These are phyloP conservation scores for Athelia psychrophila DNA, from an alignment of 1,284 basidiomycete species.

Conservation along the genomic window DNA sequence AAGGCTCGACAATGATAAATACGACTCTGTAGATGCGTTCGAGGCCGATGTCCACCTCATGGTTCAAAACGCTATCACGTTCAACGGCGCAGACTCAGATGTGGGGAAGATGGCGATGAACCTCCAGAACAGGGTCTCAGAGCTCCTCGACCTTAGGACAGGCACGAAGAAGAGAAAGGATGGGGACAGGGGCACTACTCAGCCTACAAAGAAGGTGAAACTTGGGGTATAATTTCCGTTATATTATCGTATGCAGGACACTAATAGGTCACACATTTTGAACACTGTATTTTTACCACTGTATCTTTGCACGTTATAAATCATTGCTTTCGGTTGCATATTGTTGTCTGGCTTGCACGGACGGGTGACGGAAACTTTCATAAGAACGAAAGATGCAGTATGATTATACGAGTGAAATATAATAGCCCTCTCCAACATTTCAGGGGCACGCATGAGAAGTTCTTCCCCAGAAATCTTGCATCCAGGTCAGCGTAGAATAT, in stretches of 20 bases:
- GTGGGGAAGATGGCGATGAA: conserved; percentile 62
- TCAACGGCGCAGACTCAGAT: conserved; percentile 81
- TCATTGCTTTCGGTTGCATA: no score
- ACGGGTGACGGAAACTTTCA: no score
- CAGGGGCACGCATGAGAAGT: no score
- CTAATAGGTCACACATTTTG: not conserved
- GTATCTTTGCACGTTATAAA: no score
- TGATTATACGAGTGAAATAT: no score
- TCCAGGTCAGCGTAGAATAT: no score
- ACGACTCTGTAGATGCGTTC: conserved; percentile 73
- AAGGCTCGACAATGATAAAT: conserved; percentile 83
- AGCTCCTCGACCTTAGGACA: conserved; percentile 45
- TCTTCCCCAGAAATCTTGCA: no score
- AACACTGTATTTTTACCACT: not conserved
- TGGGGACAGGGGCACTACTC: conserved; percentile 60
- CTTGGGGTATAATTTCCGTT: conserved; percentile 29
- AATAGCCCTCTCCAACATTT: no score
- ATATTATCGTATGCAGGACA: not conserved
- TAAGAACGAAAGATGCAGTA: no score
- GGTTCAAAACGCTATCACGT: conserved; percentile 81
- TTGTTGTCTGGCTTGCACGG: no score
- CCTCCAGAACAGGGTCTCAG: conserved; percentile 48
- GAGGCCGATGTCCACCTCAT: conserved; percentile 85
- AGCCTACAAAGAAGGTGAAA: conserved; percentile 68
- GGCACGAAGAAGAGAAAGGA: conserved; percentile 61